Evolutionary conservation across 345 rosid species (phyloP).

Genomic region (Eucalyptus globulus): DNA sequence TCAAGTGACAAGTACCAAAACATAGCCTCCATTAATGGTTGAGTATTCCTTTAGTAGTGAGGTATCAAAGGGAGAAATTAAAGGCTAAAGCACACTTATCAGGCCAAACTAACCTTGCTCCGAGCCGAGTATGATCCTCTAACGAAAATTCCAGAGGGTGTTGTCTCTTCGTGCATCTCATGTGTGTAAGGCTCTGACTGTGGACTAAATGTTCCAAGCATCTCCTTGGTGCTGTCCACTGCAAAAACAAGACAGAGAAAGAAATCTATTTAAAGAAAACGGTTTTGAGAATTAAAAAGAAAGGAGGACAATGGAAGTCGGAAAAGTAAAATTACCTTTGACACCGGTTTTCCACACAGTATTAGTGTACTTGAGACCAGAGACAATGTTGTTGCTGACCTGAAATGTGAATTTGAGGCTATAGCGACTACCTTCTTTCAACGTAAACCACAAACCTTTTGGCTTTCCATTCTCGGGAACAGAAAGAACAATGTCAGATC

Average conservation of each 20-base stretch:
- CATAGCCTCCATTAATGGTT: neutral
- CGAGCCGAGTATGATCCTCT: slow-evolving; percentile 83
- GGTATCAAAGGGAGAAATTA: neutral
- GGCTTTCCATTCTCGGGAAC: slow-evolving; percentile 60
- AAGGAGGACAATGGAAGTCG: neutral
- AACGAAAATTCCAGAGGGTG: slow-evolving; percentile 87
- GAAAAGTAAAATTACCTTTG: slow-evolving; percentile 26
- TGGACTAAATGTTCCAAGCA: slow-evolving; percentile 94
- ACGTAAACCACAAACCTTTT: slow-evolving; percentile 73
- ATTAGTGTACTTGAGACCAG: slow-evolving; percentile 71
- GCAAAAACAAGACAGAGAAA: neutral
- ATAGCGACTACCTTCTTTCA: slow-evolving; percentile 83
- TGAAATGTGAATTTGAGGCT: slow-evolving; percentile 54
- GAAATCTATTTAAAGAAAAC: neutral
- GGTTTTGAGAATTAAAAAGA: neutral
- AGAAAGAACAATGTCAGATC: slow-evolving; percentile 58
- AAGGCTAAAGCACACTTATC: neutral
- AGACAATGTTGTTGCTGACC: slow-evolving; percentile 84
- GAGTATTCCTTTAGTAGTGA: neutral
- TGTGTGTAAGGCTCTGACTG: slow-evolving; percentile 78
- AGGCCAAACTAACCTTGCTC: slow-evolving; percentile 44
- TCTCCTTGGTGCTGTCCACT: slow-evolving; percentile 83
- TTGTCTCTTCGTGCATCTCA: slow-evolving; percentile 71
- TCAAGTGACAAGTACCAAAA: neutral
- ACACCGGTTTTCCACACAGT: slow-evolving; percentile 79